Evolutionary conservation across 2,329 filamentous ascomycete species (phyloP).

Genomic region (Claviceps paspali): DNA sequence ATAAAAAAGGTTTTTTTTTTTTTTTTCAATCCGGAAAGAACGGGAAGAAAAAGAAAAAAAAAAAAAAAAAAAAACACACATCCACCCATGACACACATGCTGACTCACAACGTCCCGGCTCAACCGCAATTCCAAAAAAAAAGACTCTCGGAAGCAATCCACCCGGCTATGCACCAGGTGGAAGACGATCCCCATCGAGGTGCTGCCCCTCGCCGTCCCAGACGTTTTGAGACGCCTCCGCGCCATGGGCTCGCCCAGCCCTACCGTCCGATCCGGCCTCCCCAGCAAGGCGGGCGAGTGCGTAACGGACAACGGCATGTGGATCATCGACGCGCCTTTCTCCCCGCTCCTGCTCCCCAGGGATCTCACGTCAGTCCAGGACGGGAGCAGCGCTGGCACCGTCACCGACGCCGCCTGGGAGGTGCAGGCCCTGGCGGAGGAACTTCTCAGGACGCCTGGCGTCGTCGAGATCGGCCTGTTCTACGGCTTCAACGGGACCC

Average conservation of each 20-base stretch:
- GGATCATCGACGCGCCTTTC: slow-evolving; percentile 90
- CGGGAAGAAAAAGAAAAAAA: background rate
- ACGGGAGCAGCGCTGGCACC: slow-evolving; percentile 30
- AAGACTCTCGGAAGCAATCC: slow-evolving; percentile 80
- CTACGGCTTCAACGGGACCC: slow-evolving; percentile 60
- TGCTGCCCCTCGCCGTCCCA: slow-evolving; percentile 69
- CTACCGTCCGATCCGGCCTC: slow-evolving; percentile 56
- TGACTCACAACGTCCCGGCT: background rate
- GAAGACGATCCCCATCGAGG: slow-evolving; percentile 84
- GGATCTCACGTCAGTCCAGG: slow-evolving; percentile 34
- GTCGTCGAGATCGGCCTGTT: slow-evolving; percentile 91
- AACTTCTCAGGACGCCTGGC: slow-evolving; percentile 68
- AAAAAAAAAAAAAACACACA: background rate
- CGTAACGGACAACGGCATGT: slow-evolving; percentile 41
- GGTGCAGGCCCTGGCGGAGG: slow-evolving; percentile 55
- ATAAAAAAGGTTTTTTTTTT: background rate
- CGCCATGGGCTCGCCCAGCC: slow-evolving; percentile 55
- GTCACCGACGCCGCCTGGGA: slow-evolving; percentile 51
- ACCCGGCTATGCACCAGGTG: slow-evolving; percentile 58
- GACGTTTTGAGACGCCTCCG: slow-evolving; percentile 60
- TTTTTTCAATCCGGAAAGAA: background rate
- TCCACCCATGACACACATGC: no score
- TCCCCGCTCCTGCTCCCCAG: slow-evolving; percentile 49
- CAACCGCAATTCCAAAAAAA: background rate
- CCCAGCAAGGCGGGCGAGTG: slow-evolving; percentile 71